A percentile compares a stretch with the other conserved stretches of the same genome.
Evolutionary conservation across 192 early-diverging fungal species (phyloP).

Genomic region (Rhizophagus prolifer): DNA sequence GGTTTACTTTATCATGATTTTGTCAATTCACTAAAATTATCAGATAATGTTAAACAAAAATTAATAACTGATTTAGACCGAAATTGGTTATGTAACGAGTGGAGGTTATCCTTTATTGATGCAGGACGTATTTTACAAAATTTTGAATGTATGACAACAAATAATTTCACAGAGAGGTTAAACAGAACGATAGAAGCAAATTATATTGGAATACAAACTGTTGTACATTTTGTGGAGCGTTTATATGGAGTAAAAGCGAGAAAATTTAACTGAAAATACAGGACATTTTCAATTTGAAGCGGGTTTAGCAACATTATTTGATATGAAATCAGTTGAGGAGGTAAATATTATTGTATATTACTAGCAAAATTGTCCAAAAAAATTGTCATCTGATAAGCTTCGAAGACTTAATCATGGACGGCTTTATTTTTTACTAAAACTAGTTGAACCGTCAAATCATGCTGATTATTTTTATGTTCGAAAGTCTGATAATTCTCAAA

Average conservation of each 20-base stretch:
- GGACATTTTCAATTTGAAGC: not conserved
- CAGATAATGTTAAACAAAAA: not conserved
- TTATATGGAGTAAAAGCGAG: not conserved
- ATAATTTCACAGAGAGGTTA: conserved; percentile 10
- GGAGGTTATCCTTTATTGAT: too few relatives aligned
- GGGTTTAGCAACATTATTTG: not conserved
- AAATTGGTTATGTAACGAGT: not conserved
- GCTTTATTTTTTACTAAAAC: not conserved
- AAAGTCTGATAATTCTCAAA: not conserved
- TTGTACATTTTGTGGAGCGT: conserved; percentile 4
- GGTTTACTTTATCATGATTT: not conserved
- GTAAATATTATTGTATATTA: not conserved
- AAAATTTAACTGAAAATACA: not conserved
- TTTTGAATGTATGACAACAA: not conserved
- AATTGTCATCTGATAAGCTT: not conserved
- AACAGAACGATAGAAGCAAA: conserved; percentile 10
- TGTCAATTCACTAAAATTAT: conserved; percentile 1
- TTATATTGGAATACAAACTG: not conserved
- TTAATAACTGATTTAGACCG: not conserved
- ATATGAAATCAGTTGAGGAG: not conserved
- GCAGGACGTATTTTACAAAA: too few relatives aligned
- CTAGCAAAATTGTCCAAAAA: not conserved
- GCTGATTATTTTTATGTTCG: not conserved
- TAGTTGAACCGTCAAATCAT: not conserved
- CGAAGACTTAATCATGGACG: not conserved